Evolutionary conservation across 139 green algal genomes (phyloP).

Genomic region (Desmodesmus armatus): DNA sequence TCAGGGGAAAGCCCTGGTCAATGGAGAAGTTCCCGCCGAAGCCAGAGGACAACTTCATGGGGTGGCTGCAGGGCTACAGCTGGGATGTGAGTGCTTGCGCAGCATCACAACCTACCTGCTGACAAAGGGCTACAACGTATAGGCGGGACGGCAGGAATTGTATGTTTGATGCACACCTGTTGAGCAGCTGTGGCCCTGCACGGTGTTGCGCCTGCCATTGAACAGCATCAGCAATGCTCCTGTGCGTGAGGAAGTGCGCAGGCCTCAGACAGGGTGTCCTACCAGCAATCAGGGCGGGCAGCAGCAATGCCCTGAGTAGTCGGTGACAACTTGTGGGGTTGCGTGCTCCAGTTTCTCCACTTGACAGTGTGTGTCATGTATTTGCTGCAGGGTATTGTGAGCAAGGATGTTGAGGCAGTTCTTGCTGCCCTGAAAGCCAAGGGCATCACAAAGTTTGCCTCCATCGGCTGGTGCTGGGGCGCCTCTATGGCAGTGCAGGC

Average conservation of each 20-base stretch:
- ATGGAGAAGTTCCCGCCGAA: conserved; percentile 44
- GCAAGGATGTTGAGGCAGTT: conserved; percentile 13
- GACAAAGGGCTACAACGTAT: background rate
- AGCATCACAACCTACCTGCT: background rate
- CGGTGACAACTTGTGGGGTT: too few relatives aligned
- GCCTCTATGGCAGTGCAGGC: conserved; percentile 15
- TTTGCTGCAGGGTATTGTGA: conserved; percentile 15
- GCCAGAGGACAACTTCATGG: conserved; percentile 34
- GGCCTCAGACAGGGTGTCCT: background rate
- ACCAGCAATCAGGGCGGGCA: background rate
- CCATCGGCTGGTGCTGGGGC: conserved; percentile 31
- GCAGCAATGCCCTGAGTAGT: background rate
- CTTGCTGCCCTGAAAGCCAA: background rate
- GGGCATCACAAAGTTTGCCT: conserved; percentile 16
- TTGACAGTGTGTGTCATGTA: background rate
- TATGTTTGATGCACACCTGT: background rate
- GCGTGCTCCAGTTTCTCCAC: too few relatives aligned
- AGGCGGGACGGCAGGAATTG: background rate
- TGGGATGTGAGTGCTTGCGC: conserved; percentile 23
- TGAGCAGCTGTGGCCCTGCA: background rate
- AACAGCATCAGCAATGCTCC: background rate
- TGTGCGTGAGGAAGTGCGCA: background rate
- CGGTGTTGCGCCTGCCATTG: too few relatives aligned
- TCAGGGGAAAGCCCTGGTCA: conserved; percentile 33
- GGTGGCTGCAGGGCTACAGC: conserved; percentile 12